Evolutionary conservation across 2,329 filamentous ascomycete species (phyloP), one percentile per base, ranked within the genome.

Genomic region (Exserohilum turcica): DNA sequence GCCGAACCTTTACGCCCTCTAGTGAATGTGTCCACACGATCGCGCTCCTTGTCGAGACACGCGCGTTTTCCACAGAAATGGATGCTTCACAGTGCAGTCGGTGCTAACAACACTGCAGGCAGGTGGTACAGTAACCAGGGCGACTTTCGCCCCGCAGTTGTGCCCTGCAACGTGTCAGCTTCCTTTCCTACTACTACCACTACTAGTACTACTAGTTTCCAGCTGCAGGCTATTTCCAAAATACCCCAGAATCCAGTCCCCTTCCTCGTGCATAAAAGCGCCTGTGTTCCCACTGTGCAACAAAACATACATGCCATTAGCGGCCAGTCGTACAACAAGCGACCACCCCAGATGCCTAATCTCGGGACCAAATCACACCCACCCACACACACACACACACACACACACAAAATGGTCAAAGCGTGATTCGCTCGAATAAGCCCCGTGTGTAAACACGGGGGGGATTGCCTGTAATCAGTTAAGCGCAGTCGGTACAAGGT

Each of bases 131-230:
- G 4, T 27, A 29, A 45, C 15, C 7, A 10, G 15, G n/a, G 21
- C 38, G 33, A 42, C 19, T 16, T 18, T 33, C 19, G 29, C 31
- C 31, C 37, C 19, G 12, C 31, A 27, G 21, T 7, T 27, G 21
- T n/a, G 4, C 15, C 18, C n/a, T 21, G 19, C 21, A 36, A 27
- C 29, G 13, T 36, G 37, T 48, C 46, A 48, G 46, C 46, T 48
- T 43, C 28, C n/a, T n/a, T n/a, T n/a, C n/a, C n/a, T n/a, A n/a
- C n/a, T n/a, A n/a, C n/a, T n/a, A n/a, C n/a, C n/a, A n/a, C n/a
- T n/a, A n/a, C n/a, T n/a, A n/a, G n/a, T n/a, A n/a, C n/a, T n/a
- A n/a, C n/a, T 19, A 15, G 31, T 18, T 32, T 13, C 33, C 27
- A 19, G 28, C 36, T 16, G 42, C 19, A 44, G n/a, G 19, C n/a